Base-by-base conservation (phyloP, 495 filamentous ascomycete genomes). In the Thozetella sp. region DNA sequence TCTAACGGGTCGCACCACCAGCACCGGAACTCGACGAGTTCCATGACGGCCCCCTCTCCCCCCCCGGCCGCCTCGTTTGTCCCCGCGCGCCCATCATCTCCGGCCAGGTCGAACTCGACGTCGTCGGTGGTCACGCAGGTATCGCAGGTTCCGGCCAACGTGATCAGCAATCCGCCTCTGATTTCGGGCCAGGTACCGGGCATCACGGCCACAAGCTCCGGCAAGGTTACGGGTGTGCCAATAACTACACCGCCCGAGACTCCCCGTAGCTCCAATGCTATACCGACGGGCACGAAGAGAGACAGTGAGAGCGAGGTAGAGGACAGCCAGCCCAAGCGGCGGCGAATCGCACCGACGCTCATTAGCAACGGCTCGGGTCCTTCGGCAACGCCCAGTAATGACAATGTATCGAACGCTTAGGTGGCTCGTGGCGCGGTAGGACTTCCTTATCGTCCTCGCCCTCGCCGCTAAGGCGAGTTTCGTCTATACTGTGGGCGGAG, bases 181-280 rank as follows among this genome's bases (percentile, higher is more conserved):
- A 92, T 88, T 17, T 76, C 88, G 9, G 88, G 90, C 4, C 87
- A 81, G 62, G 82, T 96, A 22, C 91, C 92, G 0, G 79, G 87
- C 56, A 89, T 95, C 25, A 83, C 90, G 25, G 90, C 90, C 23
- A 74, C 86, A 4, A 86, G 88, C 60, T 88, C 86, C 2, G 79
- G 85, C 19, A 83, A 86, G 58, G 73, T 82, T 4, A 77, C 75
- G 2, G 79, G 80, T 10, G 64, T 83, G 25, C 77, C 83, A 0
- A 80, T 92, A 51, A 88, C 88, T 2, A 95, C 92, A 3, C 92
- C 92, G 22, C 92, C 92, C 1, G 88, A 93, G 72, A 96, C 92
- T 9, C 91, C 92, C 13, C 73, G 86, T 54, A 80, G 80, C 51
- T 78, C 79, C 17, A 77, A 71, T 25, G 83, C 74, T 11, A 63